Evolutionary conservation across 164 flowering plant genomes (phyloP).

Genomic region (Macadamia integrifolia): DNA sequence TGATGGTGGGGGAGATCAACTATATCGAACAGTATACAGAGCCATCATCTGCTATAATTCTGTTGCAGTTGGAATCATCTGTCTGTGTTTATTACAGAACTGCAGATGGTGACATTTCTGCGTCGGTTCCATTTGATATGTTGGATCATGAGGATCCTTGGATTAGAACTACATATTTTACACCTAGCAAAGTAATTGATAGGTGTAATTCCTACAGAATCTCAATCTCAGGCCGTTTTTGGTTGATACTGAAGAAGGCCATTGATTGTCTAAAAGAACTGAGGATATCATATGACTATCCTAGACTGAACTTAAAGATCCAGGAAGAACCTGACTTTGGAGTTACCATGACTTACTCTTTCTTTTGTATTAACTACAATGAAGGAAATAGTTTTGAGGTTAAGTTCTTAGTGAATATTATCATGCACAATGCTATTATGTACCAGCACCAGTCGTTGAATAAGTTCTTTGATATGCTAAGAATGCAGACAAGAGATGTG

Average conservation of each 20-base stretch:
- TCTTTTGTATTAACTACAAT: constrained; percentile 45
- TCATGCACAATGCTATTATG: constrained; percentile 68
- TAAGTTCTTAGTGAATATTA: constrained; percentile 68
- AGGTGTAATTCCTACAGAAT: constrained; percentile 63
- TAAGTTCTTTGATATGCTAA: constrained; percentile 52
- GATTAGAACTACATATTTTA: constrained; percentile 91
- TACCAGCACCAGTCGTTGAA: constrained; percentile 67
- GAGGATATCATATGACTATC: constrained; percentile 32
- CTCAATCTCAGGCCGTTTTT: constrained; percentile 57
- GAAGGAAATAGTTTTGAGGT: constrained; percentile 54
- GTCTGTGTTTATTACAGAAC: constrained; percentile 75
- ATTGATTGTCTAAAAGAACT: constrained; percentile 40
- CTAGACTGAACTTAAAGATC: constrained; percentile 23
- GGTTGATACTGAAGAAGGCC: constrained; percentile 38
- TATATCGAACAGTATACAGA: constrained; percentile 37
- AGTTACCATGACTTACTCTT: constrained; percentile 31
- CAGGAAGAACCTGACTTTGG: constrained; percentile 68
- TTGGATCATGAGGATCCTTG: constrained; percentile 95
- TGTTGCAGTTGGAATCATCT: constrained; percentile 67
- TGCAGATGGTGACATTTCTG: constrained; percentile 80
- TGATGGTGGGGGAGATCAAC: constrained; percentile 58
- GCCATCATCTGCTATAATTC: constrained; percentile 24
- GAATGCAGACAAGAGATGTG: constrained; percentile 43
- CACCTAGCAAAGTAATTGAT: constrained; percentile 72
- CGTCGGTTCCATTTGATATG: constrained; percentile 57